Base-by-base conservation (phyloP, 2,329 filamentous ascomycete genomes). In the Botrytis galanthina region DNA sequence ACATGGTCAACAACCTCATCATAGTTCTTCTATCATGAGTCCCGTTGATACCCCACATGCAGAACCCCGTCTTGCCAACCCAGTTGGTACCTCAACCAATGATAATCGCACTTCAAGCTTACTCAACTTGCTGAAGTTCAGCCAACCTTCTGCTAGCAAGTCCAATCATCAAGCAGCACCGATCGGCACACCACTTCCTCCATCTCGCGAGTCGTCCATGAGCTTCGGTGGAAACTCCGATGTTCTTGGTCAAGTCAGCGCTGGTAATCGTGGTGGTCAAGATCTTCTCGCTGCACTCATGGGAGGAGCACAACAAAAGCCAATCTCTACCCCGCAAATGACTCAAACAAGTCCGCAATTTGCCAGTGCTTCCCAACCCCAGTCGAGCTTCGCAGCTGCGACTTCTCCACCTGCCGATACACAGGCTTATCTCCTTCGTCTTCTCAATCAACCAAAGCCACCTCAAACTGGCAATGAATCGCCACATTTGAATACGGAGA, bases 341-440 rank as follows among this genome's bases (percentile, higher is more conserved):
- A 44, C 14, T 46, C 63, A 67, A 67, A 42, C 75, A 32, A 76
- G 66, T 64, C 74, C 77, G n/a, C 78, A 78, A 67, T 76, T 76
- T 57, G 46, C 77, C 7, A 74, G 78, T 32, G 73, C 79, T 62
- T 74, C 79, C 48, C 79, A 80, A 64, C 68, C 74, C 42, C 60
- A 74, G 62, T 75, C 74, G 6, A 10, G 63, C 59, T 80, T 79
- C 63, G 74, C 70, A 57, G 88, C 87, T 83, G 82, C 84, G 39
- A 84, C 84, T 48, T 84, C 87, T 61, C 87, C 89, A 71, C 83
- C 87, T 35, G 87, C 89, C 64, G 91, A 94, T 81, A 93, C 94
- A 7, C 93, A 97, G 82, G 91, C 95, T 76, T 93, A 96, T 80
- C 86, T 99, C 66, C 89, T 98, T 75, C 92, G 93, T 78, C 86